Percentiles rank a stretch among this genome's conserved stretches.
These are phyloP conservation scores for Allantophomopsis lycopodina DNA, from an alignment of 2,329 filamentous ascomycete genomes.

Conservation along the genomic window DNA sequence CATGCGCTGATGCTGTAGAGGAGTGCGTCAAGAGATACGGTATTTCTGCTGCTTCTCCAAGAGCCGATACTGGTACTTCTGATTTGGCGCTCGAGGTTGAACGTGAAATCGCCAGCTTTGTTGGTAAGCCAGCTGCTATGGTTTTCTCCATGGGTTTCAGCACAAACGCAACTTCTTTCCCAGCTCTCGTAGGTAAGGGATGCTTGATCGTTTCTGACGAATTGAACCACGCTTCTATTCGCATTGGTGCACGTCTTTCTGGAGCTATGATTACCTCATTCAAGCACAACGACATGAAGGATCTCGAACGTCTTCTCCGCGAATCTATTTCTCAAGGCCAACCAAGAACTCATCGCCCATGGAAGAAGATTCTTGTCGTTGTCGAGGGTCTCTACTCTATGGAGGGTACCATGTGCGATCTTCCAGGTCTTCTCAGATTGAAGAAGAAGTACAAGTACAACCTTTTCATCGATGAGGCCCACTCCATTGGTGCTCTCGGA, in stretches of 20 bases:
- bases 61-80: slow-evolving; percentile 72
- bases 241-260: slow-evolving; percentile 84
- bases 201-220: slow-evolving; percentile 94
- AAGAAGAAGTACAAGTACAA: slow-evolving; percentile 97
- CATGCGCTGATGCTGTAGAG: slow-evolving; percentile 88
- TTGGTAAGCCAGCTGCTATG: slow-evolving; percentile 89
- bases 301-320: slow-evolving; percentile 74
- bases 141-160: slow-evolving; percentile 99
- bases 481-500: slow-evolving; percentile 87
- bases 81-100: slow-evolving; percentile 86
- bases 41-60: slow-evolving; percentile 67
- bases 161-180: slow-evolving; percentile 88
- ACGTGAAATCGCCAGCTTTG: slow-evolving; percentile 75
- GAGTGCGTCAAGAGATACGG: slow-evolving; percentile 75
- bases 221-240: slow-evolving; percentile 94
- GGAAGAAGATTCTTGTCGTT: slow-evolving; percentile 97
- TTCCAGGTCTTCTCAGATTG: slow-evolving; percentile 75
- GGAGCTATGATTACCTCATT: slow-evolving; percentile 93
- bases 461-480: slow-evolving; percentile 90
- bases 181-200: slow-evolving; percentile 82
- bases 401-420: slow-evolving; percentile 97
- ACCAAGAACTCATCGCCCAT: slow-evolving; percentile 92
- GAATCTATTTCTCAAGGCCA: slow-evolving; percentile 94
- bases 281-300: slow-evolving; percentile 91
- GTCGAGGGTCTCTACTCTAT: slow-evolving; percentile 98